These are phyloP conservation scores for Reutealis trisperma DNA, from an alignment of 345 rosid genomes.

Conservation along the genomic window DNA sequence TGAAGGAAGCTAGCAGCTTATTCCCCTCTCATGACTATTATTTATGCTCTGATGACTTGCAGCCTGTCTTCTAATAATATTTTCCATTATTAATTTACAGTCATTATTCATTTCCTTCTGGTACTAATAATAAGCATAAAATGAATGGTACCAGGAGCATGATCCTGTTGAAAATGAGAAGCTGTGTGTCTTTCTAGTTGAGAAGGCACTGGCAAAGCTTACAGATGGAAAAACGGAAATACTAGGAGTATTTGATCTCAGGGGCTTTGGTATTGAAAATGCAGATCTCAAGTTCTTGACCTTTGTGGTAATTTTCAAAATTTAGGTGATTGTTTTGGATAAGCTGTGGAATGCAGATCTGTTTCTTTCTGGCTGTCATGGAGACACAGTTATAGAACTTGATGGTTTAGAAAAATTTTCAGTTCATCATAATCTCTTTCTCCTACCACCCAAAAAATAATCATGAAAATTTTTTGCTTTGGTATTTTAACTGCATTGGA, in stretches of 20 bases:
- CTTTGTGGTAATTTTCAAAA: conserved; percentile 57
- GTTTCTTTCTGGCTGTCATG: conserved; percentile 14
- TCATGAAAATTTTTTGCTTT: background rate
- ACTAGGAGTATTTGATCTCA: conserved; percentile 77
- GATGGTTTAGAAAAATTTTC: background rate
- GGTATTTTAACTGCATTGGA: background rate
- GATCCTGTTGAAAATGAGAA: conserved; percentile 71
- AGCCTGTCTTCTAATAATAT: background rate
- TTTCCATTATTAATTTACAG: background rate
- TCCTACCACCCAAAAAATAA: background rate
- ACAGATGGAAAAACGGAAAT: conserved; percentile 70
- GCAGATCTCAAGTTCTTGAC: conserved; percentile 75
- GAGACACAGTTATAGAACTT: background rate
- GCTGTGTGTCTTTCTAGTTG: conserved; percentile 68
- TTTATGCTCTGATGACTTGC: background rate
- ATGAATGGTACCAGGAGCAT: conserved; percentile 49
- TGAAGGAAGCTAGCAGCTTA: background rate
- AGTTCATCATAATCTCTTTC: background rate
- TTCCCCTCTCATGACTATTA: background rate
- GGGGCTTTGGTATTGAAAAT: conserved; percentile 63
- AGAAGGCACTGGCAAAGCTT: conserved; percentile 77
- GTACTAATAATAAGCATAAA: background rate
- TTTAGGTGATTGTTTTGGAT: background rate
- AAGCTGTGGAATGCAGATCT: background rate
- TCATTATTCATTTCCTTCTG: background rate